Percentiles rank a stretch among this genome's conserved stretches.
These are phyloP conservation scores for Exophiala sideris DNA, from an alignment of 2,329 filamentous ascomycete species.

Conservation along the genomic window DNA sequence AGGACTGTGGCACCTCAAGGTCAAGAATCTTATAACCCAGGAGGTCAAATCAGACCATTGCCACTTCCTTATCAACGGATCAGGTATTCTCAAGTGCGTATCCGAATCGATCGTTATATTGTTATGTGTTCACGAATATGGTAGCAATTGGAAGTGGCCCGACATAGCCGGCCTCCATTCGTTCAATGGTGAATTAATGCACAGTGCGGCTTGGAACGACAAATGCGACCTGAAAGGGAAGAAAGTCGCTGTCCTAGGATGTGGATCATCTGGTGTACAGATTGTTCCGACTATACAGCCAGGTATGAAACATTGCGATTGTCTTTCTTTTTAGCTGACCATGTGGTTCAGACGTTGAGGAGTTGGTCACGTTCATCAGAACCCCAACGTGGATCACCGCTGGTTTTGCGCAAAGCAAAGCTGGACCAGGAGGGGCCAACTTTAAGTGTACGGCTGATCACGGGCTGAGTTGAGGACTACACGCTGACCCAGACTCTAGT, in stretches of 20 bases:
- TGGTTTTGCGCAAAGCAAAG: neutral
- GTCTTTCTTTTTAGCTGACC: neutral
- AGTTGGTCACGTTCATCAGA: neutral
- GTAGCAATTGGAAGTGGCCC: constrained; percentile 37
- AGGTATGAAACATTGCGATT: neutral
- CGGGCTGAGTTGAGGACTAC: too few species aligned
- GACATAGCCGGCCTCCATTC: constrained; percentile 35
- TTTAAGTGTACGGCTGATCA: too few species aligned
- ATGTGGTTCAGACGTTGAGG: neutral
- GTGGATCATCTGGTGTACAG: constrained; percentile 26
- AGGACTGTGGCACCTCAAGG: constrained; percentile 31
- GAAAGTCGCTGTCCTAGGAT: constrained; percentile 26
- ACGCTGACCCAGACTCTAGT: too few species aligned
- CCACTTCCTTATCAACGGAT: constrained; percentile 31
- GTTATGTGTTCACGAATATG: neutral
- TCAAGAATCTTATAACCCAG: constrained; percentile 1
- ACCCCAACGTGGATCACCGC: neutral
- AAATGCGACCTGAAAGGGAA: constrained; percentile 49
- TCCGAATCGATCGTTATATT: constrained; percentile 48
- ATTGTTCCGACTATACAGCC: constrained; percentile 39
- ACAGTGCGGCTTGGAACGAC: constrained; percentile 55
- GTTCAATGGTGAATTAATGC: constrained; percentile 58
- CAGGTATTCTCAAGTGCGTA: constrained; percentile 48
- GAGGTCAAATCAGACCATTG: constrained; percentile 22
- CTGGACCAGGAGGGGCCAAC: neutral